phyloP scores from a whole-genome alignment of 2,329 filamentous ascomycete species.

The Apiospora arundinis region DNA sequence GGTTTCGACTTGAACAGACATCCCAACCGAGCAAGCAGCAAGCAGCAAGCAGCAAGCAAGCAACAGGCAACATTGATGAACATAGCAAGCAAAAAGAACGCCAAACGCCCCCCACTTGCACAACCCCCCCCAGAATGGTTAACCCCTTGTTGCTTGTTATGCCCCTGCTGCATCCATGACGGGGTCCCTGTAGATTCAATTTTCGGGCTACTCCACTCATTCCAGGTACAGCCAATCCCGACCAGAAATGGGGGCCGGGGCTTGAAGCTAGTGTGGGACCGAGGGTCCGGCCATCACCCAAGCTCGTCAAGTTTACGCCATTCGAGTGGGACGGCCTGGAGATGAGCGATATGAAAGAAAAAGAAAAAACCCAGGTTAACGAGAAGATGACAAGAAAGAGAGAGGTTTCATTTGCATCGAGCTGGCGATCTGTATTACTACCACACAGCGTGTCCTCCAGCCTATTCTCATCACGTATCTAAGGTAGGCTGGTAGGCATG shows the following conservation, averaged over 20 bases:
- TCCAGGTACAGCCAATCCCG: constrained; percentile 12
- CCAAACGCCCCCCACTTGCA: neutral
- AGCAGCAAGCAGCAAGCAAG: neutral
- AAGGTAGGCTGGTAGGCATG: too few species aligned
- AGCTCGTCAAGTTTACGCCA: constrained; percentile 12
- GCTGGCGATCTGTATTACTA: neutral
- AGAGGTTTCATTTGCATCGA: neutral
- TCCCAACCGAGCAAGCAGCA: constrained; percentile 8
- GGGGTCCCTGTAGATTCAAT: constrained; percentile 17
- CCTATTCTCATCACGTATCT: too few species aligned
- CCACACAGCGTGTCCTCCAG: neutral
- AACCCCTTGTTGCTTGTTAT: neutral
- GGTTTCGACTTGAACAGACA: constrained; percentile 8
- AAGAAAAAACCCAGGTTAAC: neutral
- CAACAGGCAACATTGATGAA: too few species aligned
- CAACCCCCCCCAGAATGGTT: constrained; percentile 2
- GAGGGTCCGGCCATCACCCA: constrained; percentile 10
- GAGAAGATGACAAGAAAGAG: neutral
- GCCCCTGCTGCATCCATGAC: constrained; percentile 13
- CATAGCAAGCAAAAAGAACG: neutral
- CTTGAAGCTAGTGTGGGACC: constrained; percentile 15
- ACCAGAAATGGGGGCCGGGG: neutral
- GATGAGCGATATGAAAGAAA: constrained; percentile 3
- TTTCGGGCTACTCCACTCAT: neutral
- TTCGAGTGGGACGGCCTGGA: constrained; percentile 14